Conservation (phyloP, 768 basidiomycete species). For the Dictyophora rubrovolvata region DNA sequence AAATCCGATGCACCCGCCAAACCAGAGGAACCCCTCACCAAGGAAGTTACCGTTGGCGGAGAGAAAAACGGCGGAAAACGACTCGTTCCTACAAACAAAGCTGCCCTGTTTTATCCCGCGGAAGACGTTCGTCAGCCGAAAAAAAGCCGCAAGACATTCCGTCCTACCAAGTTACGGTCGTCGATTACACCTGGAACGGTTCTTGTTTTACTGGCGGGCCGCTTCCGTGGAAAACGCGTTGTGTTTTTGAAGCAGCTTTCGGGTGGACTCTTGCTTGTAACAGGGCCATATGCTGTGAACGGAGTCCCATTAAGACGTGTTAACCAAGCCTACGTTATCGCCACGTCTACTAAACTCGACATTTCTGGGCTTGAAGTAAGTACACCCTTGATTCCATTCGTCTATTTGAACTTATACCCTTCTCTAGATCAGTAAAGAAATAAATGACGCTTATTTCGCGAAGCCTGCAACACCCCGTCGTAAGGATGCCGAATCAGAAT, state of each 20-base stretch:
- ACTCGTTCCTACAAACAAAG: slow-evolving; percentile 75
- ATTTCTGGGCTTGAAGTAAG: slow-evolving; percentile 63
- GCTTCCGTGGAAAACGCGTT: slow-evolving; percentile 96
- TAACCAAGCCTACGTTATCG: slow-evolving; percentile 98
- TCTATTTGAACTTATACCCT: not conserved
- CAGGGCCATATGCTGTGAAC: slow-evolving; percentile 96
- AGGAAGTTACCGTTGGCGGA: slow-evolving; percentile 79
- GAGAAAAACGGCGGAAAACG: slow-evolving; percentile 87
- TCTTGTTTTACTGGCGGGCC: slow-evolving; percentile 93
- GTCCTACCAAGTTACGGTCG: slow-evolving; percentile 68
- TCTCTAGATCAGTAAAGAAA: slow-evolving; percentile 69
- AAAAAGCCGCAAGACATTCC: slow-evolving; percentile 81
- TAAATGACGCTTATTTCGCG: slow-evolving; percentile 91
- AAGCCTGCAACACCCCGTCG: slow-evolving; percentile 64
- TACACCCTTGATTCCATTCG: slow-evolving; percentile 13
- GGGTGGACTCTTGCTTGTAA: slow-evolving; percentile 87
- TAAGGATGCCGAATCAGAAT: slow-evolving; percentile 87
- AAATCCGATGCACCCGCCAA: slow-evolving; percentile 59
- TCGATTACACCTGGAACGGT: slow-evolving; percentile 91
- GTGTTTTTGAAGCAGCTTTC: slow-evolving; percentile 95
- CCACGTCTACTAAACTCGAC: slow-evolving; percentile 91
- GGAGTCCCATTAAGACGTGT: slow-evolving; percentile 97
- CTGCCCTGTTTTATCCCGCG: slow-evolving; percentile 87
- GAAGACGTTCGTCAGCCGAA: slow-evolving; percentile 89
- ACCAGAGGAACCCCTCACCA: slow-evolving; percentile 47